Base-by-base conservation (phyloP, 306 rosid species). In the Lathyrus sativus region DNA sequence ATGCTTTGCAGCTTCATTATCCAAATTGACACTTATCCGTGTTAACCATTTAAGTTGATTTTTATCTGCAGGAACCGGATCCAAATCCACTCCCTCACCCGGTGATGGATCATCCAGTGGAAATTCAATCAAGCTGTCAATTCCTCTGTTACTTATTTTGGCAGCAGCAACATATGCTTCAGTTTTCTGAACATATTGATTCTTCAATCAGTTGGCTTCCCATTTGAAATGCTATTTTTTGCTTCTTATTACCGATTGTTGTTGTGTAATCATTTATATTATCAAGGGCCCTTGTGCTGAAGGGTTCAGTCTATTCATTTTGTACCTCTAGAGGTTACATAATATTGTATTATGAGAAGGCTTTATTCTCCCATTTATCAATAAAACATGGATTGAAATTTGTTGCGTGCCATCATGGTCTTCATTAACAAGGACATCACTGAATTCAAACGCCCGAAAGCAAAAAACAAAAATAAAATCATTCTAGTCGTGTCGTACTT, bases 21-120 rank as follows among this genome's bases (percentile, higher is more conserved):
- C 66, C 53, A 9, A 42, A 11, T 50, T 62, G 39, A 29, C 48
- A 63, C 54, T 39, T 29, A n/a, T n/a, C 77, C 19, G 0, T 50
- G 53, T 31, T 79, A 76, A 76, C 62, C 44, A 64, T 64, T 42
- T 57, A 71, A 33, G 38, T 55, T 59, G 53, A 51, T 37, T 56
- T 70, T 71, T 46, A 69, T 37, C 53, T 51, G 85, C 79, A 91
- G 96, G 96, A 78, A 10, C 75, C 1, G 91, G 95, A 66, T 86
- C 97, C 6, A 91, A 83, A 80, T 76, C 72, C 13, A 77, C 81
- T 41, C 97, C 97, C 63, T 26, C 92, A 33, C 69, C 95, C 29
- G 87, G 68, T 3, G 65, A 45, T 4, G 82, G 81, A 71, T 48
- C 95, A 19, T 91, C 96, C 42, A 64, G 61, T 1, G 96, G 87